Percentiles rank a stretch among this genome's conserved stretches.
Conservation (phyloP, 1,284 basidiomycete species). For the Xerocomus amazonicus region DNA sequence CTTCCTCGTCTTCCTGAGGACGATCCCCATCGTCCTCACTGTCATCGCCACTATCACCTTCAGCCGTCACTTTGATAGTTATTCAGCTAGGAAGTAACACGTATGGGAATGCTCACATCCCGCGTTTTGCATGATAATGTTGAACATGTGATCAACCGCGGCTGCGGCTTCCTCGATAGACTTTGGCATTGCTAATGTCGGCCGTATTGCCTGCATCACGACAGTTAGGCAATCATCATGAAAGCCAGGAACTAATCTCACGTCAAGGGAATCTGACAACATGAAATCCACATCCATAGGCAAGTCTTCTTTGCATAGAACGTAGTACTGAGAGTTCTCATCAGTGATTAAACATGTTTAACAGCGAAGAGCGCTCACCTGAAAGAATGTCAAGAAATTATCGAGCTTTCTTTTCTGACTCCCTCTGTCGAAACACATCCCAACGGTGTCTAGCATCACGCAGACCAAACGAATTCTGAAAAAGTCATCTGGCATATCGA, state of each 20-base stretch:
- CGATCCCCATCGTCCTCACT: conserved; percentile 62
- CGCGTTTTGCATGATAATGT: conserved; percentile 54
- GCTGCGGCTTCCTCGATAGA: conserved; percentile 80
- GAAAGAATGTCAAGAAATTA: conserved; percentile 89
- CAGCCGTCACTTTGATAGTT: conserved; percentile 36
- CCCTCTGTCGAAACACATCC: conserved; percentile 96
- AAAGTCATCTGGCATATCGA: conserved; percentile 95
- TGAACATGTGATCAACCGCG: conserved; percentile 89
- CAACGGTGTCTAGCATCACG: conserved; percentile 90
- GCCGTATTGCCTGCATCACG: conserved; percentile 65
- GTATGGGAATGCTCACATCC: conserved; percentile 42
- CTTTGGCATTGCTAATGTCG: conserved; percentile 67
- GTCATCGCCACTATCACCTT: conserved; percentile 69
- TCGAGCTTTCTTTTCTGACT: conserved; percentile 89
- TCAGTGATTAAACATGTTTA: conserved; percentile 8
- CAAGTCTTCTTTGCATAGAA: conserved; percentile 80
- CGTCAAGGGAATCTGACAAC: conserved; percentile 91
- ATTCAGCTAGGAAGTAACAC: conserved; percentile 9
- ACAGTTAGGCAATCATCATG: conserved; percentile 7
- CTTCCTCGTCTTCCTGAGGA: conserved; percentile 51
- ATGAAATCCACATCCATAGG: conserved; percentile 99
- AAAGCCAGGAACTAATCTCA: conserved; percentile 31
- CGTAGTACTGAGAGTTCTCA: conserved; percentile 63
- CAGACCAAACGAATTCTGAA: conserved; percentile 93
- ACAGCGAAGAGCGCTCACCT: conserved; percentile 48